Evolutionary conservation across 176 grass and related monocot species (phyloP), one percentile per base, ranked within the genome.

Genomic region (Hordeum marinum): DNA sequence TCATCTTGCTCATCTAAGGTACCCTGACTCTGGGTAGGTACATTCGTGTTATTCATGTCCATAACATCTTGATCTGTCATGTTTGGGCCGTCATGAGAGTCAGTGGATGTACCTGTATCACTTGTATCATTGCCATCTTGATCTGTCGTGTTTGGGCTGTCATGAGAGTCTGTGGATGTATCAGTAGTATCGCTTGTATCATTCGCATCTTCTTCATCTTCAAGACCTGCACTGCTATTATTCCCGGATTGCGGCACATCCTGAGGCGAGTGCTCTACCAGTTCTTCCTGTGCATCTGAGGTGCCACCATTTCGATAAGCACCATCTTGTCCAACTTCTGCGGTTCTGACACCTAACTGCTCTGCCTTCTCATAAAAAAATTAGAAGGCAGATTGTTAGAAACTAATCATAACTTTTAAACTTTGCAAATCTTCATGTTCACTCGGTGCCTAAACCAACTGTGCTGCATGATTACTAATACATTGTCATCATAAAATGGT

Each of bases 321-420:
- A 71, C 24, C 50, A 78, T 88, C 31, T 17, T 75, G 41, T 39
- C 7, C 48, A 64, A 55, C 11, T 61, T 69, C 43, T 70, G 67
- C 63, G 31, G 77, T 40, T 59, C 39, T 69, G 65, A 8, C 29
- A 70, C 62, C 76, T 55, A 80, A 9, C 62, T 80, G 62, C 32
- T 89, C 66, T 59, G 14, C 52, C 15, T 77, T 81, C 40, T 81
- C 78, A 45, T 67, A 80, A 50, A 77, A 77, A 64, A 63, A 64
- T 31, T 32, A 52, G 1, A 67, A 80, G 41, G 62, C 4, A 13
- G n/a, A 72, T 63, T 61, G 66, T 86, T 37, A 86, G 54, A 77
- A 72, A 43, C 26, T 60, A 35, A 82, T 34, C 59, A 77, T 58
- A 39, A 77, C 61, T 20, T 9, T 7, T 23, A 27, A 29, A 29